Evolutionary conservation across 169 alveolate species (phyloP), one percentile per base, ranked within the genome.

Genomic region (Eimeria maxima): DNA sequence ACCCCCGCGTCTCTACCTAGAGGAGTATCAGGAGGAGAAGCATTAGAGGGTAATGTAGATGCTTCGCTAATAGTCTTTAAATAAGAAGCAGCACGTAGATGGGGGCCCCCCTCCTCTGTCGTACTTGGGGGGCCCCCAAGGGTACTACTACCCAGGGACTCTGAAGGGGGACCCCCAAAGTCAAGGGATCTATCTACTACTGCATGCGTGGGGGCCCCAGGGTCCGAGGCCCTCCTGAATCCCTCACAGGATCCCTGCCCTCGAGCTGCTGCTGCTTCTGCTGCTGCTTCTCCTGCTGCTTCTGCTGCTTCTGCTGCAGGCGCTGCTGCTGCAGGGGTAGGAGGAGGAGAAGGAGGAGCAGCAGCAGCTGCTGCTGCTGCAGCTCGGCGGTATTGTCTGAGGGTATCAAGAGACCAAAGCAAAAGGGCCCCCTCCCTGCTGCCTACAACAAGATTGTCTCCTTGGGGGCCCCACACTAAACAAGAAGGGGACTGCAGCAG

Each of bases 21-120:
- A 7, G 95, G 95, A 2, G 95, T 90, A 53, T 90, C 95, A n/a
- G 95, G 95, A 22, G 95, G 95, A 47, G 95, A 90, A 10, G 86
- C 38, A 18, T 57, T 57, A 33, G 95, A 47, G 74, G 89, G 89
- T 27, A 53, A 87, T 33, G 95, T 90, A 20, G 95, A 90, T 67
- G 63, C 95, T 18, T 38, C 44, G 74, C 95, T 90, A 71, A 90
- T 42, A 14, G 95, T 90, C 73, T 38, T 78, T 29, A 78, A 29
- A 78, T 60, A 78, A 45, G 89, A 78, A 16, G 42, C 89, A 18
- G 29, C 89, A 42, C 89, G 22, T 38, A 78, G 42, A 11, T 27
- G 57, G 89, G 89, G 89, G 38, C 57, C 89, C 38, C 63, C 33
- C 16, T 7, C 16, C 60, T 53, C 60, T 33, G 71, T 60, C 71